Evolutionary conservation across 1,139 yeast species (phyloP), one percentile per base, ranked within the genome.

Genomic region (Debaryomyces sp.): DNA sequence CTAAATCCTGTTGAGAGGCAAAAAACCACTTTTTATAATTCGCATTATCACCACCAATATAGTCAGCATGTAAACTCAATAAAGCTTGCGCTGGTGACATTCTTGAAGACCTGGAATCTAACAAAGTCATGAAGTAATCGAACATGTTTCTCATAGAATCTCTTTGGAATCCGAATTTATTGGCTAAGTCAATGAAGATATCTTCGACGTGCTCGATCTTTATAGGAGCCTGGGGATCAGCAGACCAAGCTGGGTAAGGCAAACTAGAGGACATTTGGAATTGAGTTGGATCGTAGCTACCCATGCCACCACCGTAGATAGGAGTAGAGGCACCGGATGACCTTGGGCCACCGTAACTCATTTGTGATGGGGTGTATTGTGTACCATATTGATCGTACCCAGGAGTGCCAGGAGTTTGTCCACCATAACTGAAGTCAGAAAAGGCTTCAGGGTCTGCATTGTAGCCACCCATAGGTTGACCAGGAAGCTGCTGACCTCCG

Each of bases 241-340:
- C 89, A 15, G 95, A 86, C 96, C 97, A 94, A 30, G 97, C 96
- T 42, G 96, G 97, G 67, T 92, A 94, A 36, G 97, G 97, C 65
- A 76, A 73, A 60, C 71, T 75, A n/a, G 78, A 73, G 73, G 90
- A 66, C 78, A 74, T 76, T 67, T 72, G 85, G 65, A 73, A 81
- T 69, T 69, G 85, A 55, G 85, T 75, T 47, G 91, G 89, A 62
- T 88, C 95, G 62, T 86, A 84, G 55, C 57, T 67, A 9, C 73
- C 72, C 52, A 66, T 80, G 38, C 79, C 81, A 47, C 78, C 82
- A 38, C 97, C 97, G 66, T 91, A 91, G 58, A 91, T 84, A 38
- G 99, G 99, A 32, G 99, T 95, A 5, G 97, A 89, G 40, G 97
- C 91, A 51, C 98, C 98, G 12, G 96, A 88, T 1, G 96, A 87